These are phyloP conservation scores for Exophiala phaeomuriformis DNA, from an alignment of 2,329 filamentous ascomycete species.

Conservation along the genomic window DNA sequence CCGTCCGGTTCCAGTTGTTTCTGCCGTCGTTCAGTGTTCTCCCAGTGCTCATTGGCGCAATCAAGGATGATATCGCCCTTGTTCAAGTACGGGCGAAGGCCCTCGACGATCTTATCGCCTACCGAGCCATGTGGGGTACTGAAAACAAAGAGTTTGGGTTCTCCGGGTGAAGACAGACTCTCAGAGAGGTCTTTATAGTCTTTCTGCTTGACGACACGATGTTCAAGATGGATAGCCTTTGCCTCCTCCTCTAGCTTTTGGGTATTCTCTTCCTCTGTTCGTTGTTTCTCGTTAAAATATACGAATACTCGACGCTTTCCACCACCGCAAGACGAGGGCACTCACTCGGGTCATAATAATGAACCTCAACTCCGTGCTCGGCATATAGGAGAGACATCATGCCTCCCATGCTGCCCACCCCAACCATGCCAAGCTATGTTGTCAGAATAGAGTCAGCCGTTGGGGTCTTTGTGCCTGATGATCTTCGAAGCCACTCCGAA, in stretches of 20 bases:
- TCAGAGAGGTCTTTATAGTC: constrained; percentile 47
- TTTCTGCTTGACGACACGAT: constrained; percentile 31
- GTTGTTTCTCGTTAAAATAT: constrained; percentile 11
- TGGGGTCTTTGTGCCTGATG: neutral
- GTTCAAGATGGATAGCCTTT: constrained; percentile 27
- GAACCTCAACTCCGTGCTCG: constrained; percentile 49
- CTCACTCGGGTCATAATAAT: neutral
- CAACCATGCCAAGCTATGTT: constrained; percentile 29
- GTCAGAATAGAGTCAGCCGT: neutral
- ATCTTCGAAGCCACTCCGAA: neutral
- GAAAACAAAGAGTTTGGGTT: constrained; percentile 47
- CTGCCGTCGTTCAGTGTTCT: constrained; percentile 57
- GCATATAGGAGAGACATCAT: constrained; percentile 54
- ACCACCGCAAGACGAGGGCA: neutral
- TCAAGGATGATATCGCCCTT: constrained; percentile 61
- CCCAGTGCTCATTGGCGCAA: constrained; percentile 61
- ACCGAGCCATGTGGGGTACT: constrained; percentile 44
- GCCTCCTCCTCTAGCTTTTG: neutral
- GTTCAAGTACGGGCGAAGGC: constrained; percentile 38
- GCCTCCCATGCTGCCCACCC: constrained; percentile 54
- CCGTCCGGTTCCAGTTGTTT: constrained; percentile 49
- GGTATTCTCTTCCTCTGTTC: neutral
- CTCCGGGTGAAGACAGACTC: constrained; percentile 35
- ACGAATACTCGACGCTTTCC: neutral
- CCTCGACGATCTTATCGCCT: constrained; percentile 36